Base-by-base conservation (phyloP, 106 monocot genomes). In the Allium cepa region DNA sequence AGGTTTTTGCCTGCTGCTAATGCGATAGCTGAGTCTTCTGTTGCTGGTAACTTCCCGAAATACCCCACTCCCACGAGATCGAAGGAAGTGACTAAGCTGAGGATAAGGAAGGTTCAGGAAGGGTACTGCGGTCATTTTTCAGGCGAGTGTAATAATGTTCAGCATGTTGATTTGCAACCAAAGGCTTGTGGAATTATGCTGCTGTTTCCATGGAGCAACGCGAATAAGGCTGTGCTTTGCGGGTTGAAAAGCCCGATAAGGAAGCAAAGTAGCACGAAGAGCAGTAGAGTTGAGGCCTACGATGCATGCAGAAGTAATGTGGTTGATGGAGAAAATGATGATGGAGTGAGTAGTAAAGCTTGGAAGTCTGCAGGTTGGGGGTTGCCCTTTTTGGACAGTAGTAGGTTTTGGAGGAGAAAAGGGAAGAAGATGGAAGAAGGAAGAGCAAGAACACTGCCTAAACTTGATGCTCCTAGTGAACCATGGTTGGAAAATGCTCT, bases 1-100 rank as follows among this genome's bases (percentile, higher is more conserved):
- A 77, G 90, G 47, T 87, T 86, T 64, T 83, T 90, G 18, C 90
- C 81, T 4, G 90, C 83, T 15, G 86, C 90, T 56, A 77, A 74
- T n/a, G 86, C 83, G 4, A 53, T 90, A 26, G 90, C 85, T 59
- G 55, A 61, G 28, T 69, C 78, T n/a, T 79, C 80, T 0, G 56
- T 64, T 5, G 18, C 62, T 36, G 17, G 17, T 4, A 8, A 16
- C 2, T 12, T 26, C 27, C 52, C 79, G 7, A 82, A 72, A 67
- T 58, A 62, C 52, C 60, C 50, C 26, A 63, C 48, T 10, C 74
- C 36, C 49, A 46, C 73, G 50, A 26, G 46, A 11, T 51, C 61
- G 10, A 63, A 16, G 57, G 73, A 77, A 36, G 46, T 55, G 15
- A 27, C 15, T 12, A 77, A 65, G 72, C 26, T 22, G 13, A 67